Evolutionary conservation across 345 rosid species (phyloP), one percentile per base, ranked within the genome.

Genomic region (Ailanthus altissimus): DNA sequence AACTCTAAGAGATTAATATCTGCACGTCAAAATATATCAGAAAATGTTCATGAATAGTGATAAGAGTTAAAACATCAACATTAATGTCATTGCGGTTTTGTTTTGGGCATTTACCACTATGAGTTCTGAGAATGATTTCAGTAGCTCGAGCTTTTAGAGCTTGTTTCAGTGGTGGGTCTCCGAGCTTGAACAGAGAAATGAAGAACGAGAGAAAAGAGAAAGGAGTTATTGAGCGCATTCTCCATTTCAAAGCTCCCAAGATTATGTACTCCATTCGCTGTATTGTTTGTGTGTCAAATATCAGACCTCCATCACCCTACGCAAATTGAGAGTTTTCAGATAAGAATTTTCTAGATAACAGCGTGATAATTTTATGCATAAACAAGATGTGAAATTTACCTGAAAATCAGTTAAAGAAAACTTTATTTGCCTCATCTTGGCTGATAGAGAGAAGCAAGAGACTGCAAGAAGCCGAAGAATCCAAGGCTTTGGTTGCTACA

Each of bases 201-300:
- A 92, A 92, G 83, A 84, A 88, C 20, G 86, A 32, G 61, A 92
- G 56, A 77, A 94, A 94, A n/a, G 93, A 86, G 81, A 94, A 92
- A 1, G 98, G 97, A 72, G 96, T 92, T 73, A 94, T 71, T 18
- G 98, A 94, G 23, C 98, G 91, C 97, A 90, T 94, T 78, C 98
- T 78, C 98, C 98, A 94, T 80, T 90, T 86, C 21, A 93, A 84
- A 73, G 92, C 90, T 58, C 93, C 97, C 79, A 94, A 81, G 58
- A 94, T 81, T 25, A 94, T 79, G 25, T 82, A 78, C 83, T 94
- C 97, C 96, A 94, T 92, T 76, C 90, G 81, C 79, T 89, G 86
- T 71, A 89, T 80, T 60, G 88, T 84, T 60, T 83, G 84, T n/a
- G 81, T 62, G 74, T 92, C 93, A 73, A 85, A 92, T 23, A 85